Conservation (phyloP, 2,329 filamentous ascomycete species). For the Trichoderma pleuroti region DNA sequence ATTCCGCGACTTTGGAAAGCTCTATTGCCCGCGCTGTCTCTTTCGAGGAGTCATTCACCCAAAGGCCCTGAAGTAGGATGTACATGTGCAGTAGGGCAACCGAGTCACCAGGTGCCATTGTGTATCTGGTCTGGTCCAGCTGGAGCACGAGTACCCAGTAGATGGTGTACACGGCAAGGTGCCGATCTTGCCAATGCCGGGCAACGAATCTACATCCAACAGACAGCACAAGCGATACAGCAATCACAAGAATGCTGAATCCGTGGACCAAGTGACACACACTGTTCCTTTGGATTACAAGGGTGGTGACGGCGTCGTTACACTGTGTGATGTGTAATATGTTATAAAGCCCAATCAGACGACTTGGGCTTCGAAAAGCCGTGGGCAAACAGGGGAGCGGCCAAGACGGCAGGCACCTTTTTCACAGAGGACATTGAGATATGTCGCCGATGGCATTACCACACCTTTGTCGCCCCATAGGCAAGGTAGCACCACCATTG, state of each 20-base stretch:
- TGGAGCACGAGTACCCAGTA: neutral
- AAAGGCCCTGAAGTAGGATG: neutral
- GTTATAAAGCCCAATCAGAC: neutral
- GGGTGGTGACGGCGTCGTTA: neutral
- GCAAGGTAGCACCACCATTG: neutral
- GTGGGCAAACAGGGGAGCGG: neutral
- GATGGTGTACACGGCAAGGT: neutral
- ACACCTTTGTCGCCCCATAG: neutral
- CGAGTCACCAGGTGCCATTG: neutral
- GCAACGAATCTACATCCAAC: neutral
- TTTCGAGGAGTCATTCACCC: neutral
- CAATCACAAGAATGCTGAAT: neutral
- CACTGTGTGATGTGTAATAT: neutral
- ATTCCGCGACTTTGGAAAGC: neutral
- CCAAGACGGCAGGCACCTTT: conserved; percentile 3
- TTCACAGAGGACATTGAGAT: neutral
- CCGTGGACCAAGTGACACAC: neutral
- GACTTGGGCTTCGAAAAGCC: neutral
- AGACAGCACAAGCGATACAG: neutral
- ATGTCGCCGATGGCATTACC: neutral
- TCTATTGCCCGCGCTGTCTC: neutral
- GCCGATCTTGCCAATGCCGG: neutral
- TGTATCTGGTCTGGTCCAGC: neutral
- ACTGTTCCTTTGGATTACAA: neutral
- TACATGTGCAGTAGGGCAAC: neutral